These are phyloP conservation scores for Brassica incana DNA, from an alignment of 345 rosid species.

Conservation along the genomic window DNA sequence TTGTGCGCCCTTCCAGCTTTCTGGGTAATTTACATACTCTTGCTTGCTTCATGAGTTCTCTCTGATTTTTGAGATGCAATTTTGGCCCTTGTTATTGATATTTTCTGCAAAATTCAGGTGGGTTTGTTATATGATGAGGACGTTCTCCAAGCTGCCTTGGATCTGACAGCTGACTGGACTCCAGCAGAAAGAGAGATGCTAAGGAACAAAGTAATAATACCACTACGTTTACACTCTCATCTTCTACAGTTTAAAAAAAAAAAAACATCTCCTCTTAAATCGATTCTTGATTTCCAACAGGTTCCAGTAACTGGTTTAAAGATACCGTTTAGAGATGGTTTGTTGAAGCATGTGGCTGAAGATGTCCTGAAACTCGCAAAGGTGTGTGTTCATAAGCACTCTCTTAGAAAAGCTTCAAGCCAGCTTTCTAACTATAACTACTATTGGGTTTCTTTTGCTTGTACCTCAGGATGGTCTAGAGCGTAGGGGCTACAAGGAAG, in stretches of 20 bases:
- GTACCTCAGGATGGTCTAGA: slow-evolving; percentile 82
- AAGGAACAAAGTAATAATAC: slow-evolving; percentile 68
- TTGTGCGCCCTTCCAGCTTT: slow-evolving; percentile 94
- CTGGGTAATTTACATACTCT: slow-evolving; percentile 60
- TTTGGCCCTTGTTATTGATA: slow-evolving; percentile 9
- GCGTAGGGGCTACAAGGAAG: slow-evolving; percentile 92
- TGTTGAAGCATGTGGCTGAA: slow-evolving; percentile 74
- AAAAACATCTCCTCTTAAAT: background rate
- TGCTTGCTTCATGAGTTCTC: background rate
- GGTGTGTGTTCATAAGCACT: slow-evolving; percentile 47
- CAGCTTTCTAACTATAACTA: slow-evolving; percentile 1
- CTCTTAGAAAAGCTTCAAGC: background rate
- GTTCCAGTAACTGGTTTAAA: slow-evolving; percentile 81
- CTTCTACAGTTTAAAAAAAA: background rate
- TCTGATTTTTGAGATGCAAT: background rate
- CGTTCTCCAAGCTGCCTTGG: slow-evolving; percentile 72
- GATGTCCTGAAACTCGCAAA: slow-evolving; percentile 78
- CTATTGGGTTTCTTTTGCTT: background rate
- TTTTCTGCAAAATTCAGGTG: slow-evolving; percentile 55
- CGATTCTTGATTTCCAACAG: slow-evolving; percentile 42
- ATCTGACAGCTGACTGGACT: slow-evolving; percentile 92
- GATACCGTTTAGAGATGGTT: slow-evolving; percentile 91
- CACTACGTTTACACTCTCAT: background rate
- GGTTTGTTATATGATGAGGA: slow-evolving; percentile 87
- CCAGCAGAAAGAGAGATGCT: slow-evolving; percentile 85